These are phyloP conservation scores for Sordaria brevicollis DNA, from an alignment of 495 filamentous ascomycete species.

Conservation along the genomic window DNA sequence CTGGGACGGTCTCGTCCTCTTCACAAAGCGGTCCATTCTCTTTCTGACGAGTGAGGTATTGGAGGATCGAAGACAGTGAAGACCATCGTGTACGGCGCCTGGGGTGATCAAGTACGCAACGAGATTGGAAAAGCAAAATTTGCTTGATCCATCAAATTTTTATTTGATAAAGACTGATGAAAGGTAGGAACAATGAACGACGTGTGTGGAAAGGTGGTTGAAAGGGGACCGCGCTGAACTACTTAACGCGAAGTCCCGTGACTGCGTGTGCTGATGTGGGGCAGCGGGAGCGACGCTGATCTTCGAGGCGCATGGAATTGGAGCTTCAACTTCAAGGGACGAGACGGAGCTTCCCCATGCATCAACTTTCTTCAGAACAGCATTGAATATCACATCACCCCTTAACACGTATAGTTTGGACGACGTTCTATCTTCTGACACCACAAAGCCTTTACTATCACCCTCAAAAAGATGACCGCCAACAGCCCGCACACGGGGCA, in stretches of 20 bases:
- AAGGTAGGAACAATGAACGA: background rate
- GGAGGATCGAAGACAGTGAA: background rate
- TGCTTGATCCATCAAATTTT: background rate
- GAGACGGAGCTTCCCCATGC: background rate
- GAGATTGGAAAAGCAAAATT: background rate
- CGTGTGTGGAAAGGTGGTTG: background rate
- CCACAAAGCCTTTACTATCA: background rate
- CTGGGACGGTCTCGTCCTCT: constrained; percentile 6
- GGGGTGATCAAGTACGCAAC: background rate
- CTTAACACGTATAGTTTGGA: background rate
- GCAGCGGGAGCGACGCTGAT: background rate
- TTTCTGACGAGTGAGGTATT: background rate
- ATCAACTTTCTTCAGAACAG: background rate
- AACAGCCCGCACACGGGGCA: background rate
- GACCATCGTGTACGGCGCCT: background rate
- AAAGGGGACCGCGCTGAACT: background rate
- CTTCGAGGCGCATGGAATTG: background rate
- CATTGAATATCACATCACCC: background rate
- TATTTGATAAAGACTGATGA: background rate
- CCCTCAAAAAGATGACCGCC: background rate
- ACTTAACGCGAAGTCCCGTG: constrained; percentile 21
- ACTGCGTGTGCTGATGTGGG: constrained; percentile 8
- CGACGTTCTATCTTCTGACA: background rate
- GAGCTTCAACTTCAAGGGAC: background rate
- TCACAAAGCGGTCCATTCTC: constrained; percentile 23